Evolutionary conservation across 768 basidiomycete genomes (phyloP), one percentile per base, ranked within the genome.

Genomic region (Bullera alba): DNA sequence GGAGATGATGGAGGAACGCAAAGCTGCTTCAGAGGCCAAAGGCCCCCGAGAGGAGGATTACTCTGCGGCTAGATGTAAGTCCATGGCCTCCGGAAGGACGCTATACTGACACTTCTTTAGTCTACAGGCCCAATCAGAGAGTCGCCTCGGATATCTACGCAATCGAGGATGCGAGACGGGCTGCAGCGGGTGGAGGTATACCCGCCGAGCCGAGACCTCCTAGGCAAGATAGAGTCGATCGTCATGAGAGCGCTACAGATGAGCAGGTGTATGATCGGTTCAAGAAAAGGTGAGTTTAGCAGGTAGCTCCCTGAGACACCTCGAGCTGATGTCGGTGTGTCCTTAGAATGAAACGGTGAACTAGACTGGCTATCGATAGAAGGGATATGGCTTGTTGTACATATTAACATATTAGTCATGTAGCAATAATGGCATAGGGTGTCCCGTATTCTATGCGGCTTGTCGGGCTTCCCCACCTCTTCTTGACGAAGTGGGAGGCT

Each of bases 231-330:
- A 42, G 46, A 29, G 51, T 44, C 21, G 34, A 48, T 1, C 28
- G 46, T 4, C 58, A 79, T 14, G 86, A 87, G 61, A 82, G 83
- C 79, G 91, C 91, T 10, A 95, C 91, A 6, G 92, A 97, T 58
- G 90, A 95, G 67, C 68, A 85, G 74, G 90, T 89, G 53, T 51
- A 83, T 76, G 90, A 93, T 73, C 82, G 93, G 27, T 97, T 96
- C 79, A 96, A 93, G 79, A 95, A 97, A 75, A 77, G 91, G 51
- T 64, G 30, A 39, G 61, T 57, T n/a, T n/a, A n/a, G n/a, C n/a
- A n/a, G n/a, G n/a, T n/a, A n/a, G n/a, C n/a, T n/a, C n/a, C n/a
- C n/a, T n/a, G n/a, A n/a, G n/a, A n/a, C n/a, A n/a, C n/a, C n/a
- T n/a, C n/a, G n/a, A n/a, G n/a, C n/a, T n/a, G n/a, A n/a, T n/a